phyloP scores from a whole-genome alignment of 805 yeast genomes.

The Candida sphagnicola region DNA sequence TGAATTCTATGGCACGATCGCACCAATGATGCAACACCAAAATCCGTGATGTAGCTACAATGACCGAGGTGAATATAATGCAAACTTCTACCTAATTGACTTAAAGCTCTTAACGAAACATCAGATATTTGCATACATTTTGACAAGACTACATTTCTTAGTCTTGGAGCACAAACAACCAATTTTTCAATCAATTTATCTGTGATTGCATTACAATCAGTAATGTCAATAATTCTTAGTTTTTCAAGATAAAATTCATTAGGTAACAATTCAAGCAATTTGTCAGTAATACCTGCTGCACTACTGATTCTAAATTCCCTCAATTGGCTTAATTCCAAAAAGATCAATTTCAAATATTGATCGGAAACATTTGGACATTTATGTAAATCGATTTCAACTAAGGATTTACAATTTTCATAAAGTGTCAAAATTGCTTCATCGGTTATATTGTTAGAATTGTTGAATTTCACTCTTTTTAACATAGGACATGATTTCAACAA shows the following conservation, averaged over 20 bases:
- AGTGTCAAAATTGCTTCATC: slow-evolving; percentile 59
- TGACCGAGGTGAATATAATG: slow-evolving; percentile 94
- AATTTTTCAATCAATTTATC: slow-evolving; percentile 74
- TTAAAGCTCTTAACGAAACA: slow-evolving; percentile 64
- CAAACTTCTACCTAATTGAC: slow-evolving; percentile 70
- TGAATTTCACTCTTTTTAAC: slow-evolving; percentile 78
- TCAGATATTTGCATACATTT: slow-evolving; percentile 89
- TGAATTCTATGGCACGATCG: slow-evolving; percentile 79
- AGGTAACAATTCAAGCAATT: slow-evolving; percentile 54
- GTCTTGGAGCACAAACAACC: slow-evolving; percentile 73
- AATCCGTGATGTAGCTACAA: slow-evolving; percentile 85
- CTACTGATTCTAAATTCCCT: slow-evolving; percentile 82
- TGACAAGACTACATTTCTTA: slow-evolving; percentile 83
- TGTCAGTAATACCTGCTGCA: slow-evolving; percentile 66
- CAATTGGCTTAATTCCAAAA: slow-evolving; percentile 61
- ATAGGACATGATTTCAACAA: slow-evolving; percentile 63
- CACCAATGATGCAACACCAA: slow-evolving; percentile 73
- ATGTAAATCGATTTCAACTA: slow-evolving; percentile 88
- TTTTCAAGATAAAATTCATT: slow-evolving; percentile 51
- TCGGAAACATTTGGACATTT: slow-evolving; percentile 74
- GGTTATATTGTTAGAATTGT: slow-evolving; percentile 63
- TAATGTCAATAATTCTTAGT: slow-evolving; percentile 77
- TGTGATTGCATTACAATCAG: slow-evolving; percentile 76
- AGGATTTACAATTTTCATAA: slow-evolving; percentile 66
- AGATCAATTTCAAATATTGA: slow-evolving; percentile 51